Evolutionary conservation across 2,329 filamentous ascomycete species (phyloP), one percentile per base, ranked within the genome.

Genomic region (Xylariaceae sp.): DNA sequence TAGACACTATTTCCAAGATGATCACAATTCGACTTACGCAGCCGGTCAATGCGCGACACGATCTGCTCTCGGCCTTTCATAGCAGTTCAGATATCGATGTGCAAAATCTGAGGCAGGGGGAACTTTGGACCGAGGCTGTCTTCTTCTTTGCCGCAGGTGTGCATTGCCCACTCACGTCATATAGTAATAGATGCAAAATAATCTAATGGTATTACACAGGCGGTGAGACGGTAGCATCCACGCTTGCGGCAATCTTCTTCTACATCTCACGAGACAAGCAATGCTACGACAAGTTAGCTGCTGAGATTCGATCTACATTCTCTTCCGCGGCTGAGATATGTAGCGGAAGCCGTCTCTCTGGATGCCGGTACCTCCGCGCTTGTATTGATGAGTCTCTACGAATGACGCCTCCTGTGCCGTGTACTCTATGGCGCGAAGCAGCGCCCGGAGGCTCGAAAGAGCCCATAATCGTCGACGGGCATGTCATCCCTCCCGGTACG

Each of bases 331-430:
- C 5, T 36, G 45, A 53, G 12, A 54, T 54, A 3, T 22, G 18
- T 14, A 18, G 17, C 6, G 52, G 47, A 13, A 13, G 44, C 6
- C 17, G 10, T 2, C 52, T 54, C 10, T 6, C 40, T 5, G 31
- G 17, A 6, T 54, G 52, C 31, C 28, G 6, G 14, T 55, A 49
- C 17, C 39, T 55, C 13, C 53, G 48, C 7, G 53, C 53, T 11
- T 55, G 53, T 17, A 43, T 55, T 11, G 45, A 55, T 22, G 49
- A 55, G 17, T 18, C 45, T 5, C 22, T 55, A 4, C 16, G 53
- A 3, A 46, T 55, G 48, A 45, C 48, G 4, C 53, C 48, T 6
- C 53, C 48, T 1, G 17, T 43, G 2, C 14, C 45, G 2, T 48
- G 34, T 1, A 51, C 45, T 1, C 36, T 55, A 10, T 55, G 53